Conservation (phyloP, 768 basidiomycete species). For the Candolleomyces aberdarensis region DNA sequence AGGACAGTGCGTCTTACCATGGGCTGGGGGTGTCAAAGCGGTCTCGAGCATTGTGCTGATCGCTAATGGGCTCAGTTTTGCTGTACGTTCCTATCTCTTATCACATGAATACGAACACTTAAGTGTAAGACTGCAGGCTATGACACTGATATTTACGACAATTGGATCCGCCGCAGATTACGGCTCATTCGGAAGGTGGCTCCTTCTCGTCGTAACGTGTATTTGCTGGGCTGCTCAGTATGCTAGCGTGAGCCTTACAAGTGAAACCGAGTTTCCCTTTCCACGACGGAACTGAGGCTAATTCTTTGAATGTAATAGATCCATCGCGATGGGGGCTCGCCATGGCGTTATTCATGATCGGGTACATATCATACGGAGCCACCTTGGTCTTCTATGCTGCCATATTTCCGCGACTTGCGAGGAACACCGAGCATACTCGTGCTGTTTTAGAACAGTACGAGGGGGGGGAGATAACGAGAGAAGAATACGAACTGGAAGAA, state of each 20-base stretch:
- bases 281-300: too few relatives aligned
- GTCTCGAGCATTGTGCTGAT: conserved; percentile 77
- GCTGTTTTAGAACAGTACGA: conserved; percentile 53
- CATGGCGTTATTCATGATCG: conserved; percentile 77
- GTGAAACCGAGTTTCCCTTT: conserved; percentile 26
- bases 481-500: conserved; percentile 71
- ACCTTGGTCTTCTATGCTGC: conserved; percentile 82
- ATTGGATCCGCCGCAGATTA: conserved; percentile 75
- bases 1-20: conserved; percentile 75
- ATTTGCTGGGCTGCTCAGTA: conserved; percentile 84
- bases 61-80: conserved; percentile 74
- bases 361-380: conserved; percentile 77
- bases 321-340: conserved; percentile 70
- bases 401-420: conserved; percentile 74
- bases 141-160: conserved; percentile 81
- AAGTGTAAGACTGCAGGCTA: conserved; percentile 39
- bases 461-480: conserved; percentile 52
- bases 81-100: conserved; percentile 35
- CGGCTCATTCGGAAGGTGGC: conserved; percentile 73
- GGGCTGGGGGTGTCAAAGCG: conserved; percentile 69
- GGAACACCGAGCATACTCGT: conserved; percentile 68
- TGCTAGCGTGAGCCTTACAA: conserved; percentile 68
- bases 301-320: conserved; percentile 27
- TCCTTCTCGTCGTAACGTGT: conserved; percentile 65
- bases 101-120: background rate